Evolutionary conservation across 1,284 basidiomycete species (phyloP).

Genomic region (Filobasidium uniguttulatum): DNA sequence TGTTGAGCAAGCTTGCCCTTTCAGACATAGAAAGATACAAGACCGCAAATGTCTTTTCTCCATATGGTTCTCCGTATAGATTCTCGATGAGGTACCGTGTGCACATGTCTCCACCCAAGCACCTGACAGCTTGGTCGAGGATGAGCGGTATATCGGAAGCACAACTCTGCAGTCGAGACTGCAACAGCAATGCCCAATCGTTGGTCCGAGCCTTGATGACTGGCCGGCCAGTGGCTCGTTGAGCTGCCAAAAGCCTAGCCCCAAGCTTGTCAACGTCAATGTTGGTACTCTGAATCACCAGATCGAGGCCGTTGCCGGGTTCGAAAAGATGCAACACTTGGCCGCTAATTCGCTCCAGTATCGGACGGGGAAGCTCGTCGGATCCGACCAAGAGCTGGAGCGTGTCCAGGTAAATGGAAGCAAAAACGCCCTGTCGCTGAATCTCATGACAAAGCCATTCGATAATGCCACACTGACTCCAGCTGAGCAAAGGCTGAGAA

Average conservation of each 20-base stretch:
- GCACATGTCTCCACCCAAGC: neutral
- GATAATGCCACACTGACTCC: conserved; percentile 41
- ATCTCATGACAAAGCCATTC: conserved; percentile 34
- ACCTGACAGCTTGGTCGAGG: neutral
- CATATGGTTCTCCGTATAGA: neutral
- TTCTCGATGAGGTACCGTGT: neutral
- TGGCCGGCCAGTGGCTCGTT: neutral
- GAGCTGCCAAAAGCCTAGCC: conserved; percentile 17
- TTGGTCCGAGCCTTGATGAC: neutral
- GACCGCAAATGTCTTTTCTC: no score
- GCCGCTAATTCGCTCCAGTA: conserved; percentile 22
- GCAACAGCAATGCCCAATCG: neutral
- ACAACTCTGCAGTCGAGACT: neutral
- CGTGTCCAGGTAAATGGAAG: conserved; percentile 30
- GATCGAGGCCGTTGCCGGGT: conserved; percentile 20
- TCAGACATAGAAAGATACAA: no score
- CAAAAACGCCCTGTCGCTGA: conserved; percentile 27
- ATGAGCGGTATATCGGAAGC: neutral
- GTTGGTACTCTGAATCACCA: conserved; percentile 25
- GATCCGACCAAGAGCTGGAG: conserved; percentile 29
- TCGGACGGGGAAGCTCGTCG: conserved; percentile 24
- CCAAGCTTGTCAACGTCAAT: conserved; percentile 23
- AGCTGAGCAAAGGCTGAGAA: conserved; percentile 41
- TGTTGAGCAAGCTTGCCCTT: no score
- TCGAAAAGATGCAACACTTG: conserved; percentile 22